Evolutionary conservation across 1,139 yeast genomes (phyloP).

Genomic region (Yamadazyma oceani): DNA sequence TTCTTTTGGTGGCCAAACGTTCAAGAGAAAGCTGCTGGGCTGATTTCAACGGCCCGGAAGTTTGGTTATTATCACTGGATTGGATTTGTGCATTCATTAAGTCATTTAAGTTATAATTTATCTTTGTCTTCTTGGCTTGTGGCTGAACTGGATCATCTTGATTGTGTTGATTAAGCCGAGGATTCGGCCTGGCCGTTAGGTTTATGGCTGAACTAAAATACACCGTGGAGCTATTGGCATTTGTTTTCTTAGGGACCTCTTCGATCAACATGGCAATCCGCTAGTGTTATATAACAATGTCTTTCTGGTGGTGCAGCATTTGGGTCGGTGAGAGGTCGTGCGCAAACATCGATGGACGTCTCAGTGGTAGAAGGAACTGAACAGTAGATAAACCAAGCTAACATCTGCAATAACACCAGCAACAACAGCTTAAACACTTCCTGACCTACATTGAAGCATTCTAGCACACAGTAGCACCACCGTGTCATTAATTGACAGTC

Average conservation of each 20-base stretch:
- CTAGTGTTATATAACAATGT: no score
- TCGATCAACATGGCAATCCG: conserved; percentile 39
- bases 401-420: no score
- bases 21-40: conserved; percentile 47
- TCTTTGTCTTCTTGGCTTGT: conserved; percentile 37
- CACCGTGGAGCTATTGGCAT: conserved; percentile 36
- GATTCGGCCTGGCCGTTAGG: conserved; percentile 39
- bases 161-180: conserved; percentile 20
- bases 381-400: no score
- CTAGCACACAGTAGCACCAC: no score
- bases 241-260: conserved; percentile 41
- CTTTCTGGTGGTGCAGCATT: no score
- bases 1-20: conserved; percentile 37
- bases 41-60: conserved; percentile 40
- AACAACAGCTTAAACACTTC: no score
- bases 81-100: conserved; percentile 48
- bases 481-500: no score
- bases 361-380: no score
- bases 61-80: conserved; percentile 24
- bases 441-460: no score
- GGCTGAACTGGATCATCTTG: conserved; percentile 19
- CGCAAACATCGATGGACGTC: no score
- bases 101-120: conserved; percentile 46
- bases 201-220: conserved; percentile 48
- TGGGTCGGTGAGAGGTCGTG: no score